Evolutionary conservation across 208 protist species (phyloP).

Genomic region (Leishmania guyanensis): DNA sequence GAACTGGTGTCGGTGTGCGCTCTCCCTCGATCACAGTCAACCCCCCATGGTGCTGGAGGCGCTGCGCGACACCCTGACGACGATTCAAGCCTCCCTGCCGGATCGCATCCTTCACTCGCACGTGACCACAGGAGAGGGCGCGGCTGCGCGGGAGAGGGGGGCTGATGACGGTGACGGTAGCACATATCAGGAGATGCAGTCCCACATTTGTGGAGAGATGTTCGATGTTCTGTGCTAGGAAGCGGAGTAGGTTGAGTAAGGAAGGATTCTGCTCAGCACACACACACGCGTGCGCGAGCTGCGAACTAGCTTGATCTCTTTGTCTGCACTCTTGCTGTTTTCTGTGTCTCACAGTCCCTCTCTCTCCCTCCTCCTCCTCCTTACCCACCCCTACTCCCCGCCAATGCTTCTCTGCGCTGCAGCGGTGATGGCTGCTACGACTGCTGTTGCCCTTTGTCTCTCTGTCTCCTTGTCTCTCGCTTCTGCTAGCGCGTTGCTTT

Average conservation of each 20-base stretch:
- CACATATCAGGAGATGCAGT: background rate
- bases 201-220: background rate
- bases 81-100: constrained; percentile 13
- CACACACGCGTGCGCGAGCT: background rate
- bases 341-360: background rate
- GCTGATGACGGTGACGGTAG: background rate
- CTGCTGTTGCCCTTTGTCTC: background rate
- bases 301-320: background rate
- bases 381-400: background rate
- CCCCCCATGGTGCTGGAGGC: constrained; percentile 28
- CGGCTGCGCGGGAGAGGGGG: background rate
- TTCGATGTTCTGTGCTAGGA: background rate
- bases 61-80: constrained; percentile 25
- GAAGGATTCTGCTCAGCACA: background rate
- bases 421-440: background rate
- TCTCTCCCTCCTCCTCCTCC: constrained; percentile 19
- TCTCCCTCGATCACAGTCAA: constrained; percentile 28
- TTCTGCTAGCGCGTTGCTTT: background rate
- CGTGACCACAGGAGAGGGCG: background rate
- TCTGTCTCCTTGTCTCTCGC: background rate
- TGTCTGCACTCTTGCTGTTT: background rate
- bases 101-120: constrained; percentile 4
- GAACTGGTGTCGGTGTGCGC: constrained; percentile 27
- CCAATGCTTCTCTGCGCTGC: background rate
- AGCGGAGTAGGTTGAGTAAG: background rate